Evolutionary conservation across 192 early-diverging fungal genomes (phyloP), one percentile per base, ranked within the genome.

Genomic region (Obelidium mucronatum): DNA sequence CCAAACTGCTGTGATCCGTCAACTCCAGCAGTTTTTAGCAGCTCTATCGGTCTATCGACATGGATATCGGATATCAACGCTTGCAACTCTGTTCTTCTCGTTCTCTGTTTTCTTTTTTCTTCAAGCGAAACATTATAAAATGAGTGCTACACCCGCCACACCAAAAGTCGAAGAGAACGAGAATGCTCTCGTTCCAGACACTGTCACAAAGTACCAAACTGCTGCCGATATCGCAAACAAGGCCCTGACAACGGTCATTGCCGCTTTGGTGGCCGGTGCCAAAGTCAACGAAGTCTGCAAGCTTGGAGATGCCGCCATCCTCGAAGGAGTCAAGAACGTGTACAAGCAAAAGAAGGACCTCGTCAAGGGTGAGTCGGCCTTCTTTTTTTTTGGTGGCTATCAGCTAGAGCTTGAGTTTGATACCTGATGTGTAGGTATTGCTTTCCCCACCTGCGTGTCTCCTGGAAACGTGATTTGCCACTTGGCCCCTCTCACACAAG

Each of bases 381-480:
- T n/a, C n/a, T n/a, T n/a, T n/a, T n/a, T n/a, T n/a, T n/a, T n/a
- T n/a, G n/a, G n/a, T n/a, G n/a, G n/a, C n/a, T n/a, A n/a, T n/a
- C n/a, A n/a, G n/a, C n/a, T n/a, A n/a, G n/a, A n/a, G n/a, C n/a
- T n/a, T n/a, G n/a, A n/a, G n/a, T n/a, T n/a, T n/a, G n/a, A n/a
- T n/a, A n/a, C n/a, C n/a, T 51, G 48, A 13, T 51, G 11, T 51
- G 8, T 68, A 90, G 91, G 95, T 82, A 88, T 97, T 78, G 92
- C 94, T 68, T 97, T 97, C 86, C 96, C 96, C 33, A 97, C 95
- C 56, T 89, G 87, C 78, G 89, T 98, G 35, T 96, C 95, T 19
- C 89, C 94, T 55, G 93, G 93, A 89, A 85, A 90, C 74, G 79
- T 88, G 65, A 90, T 97, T 72, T 96, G 94, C 86, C 94, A 97